These are phyloP conservation scores for Phytophthora macrochlamydospora DNA, from an alignment of 352 stramenopile genomes.

Conservation along the genomic window DNA sequence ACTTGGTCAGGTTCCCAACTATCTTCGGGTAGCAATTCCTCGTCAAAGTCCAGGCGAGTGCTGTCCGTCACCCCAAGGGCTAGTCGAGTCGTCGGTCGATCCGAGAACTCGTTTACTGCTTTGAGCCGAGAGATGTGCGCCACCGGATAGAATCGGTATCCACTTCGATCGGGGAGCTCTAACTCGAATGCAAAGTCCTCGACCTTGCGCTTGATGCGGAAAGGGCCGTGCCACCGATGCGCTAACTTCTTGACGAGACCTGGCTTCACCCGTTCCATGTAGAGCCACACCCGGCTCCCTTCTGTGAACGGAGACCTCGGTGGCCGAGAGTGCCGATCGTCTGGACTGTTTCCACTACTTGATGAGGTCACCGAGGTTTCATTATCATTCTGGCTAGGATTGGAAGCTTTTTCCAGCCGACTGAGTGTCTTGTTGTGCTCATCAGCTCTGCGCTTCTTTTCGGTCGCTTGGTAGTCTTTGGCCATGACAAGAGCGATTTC, in stretches of 20 bases:
- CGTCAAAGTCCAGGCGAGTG: not conserved
- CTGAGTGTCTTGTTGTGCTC: slow-evolving; percentile 3
- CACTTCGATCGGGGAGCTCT: not conserved
- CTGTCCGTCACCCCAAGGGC: not conserved
- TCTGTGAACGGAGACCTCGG: not conserved
- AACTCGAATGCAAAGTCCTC: slow-evolving; percentile 4
- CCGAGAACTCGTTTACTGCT: not conserved
- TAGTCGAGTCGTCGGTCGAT: not conserved
- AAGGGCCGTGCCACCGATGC: slow-evolving; percentile 3
- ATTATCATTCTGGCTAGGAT: not conserved
- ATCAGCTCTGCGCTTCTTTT: not conserved
- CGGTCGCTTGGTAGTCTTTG: not conserved
- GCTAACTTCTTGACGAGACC: slow-evolving; percentile 3
- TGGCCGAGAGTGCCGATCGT: not conserved
- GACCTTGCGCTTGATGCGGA: slow-evolving; percentile 4
- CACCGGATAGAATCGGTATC: slow-evolving; percentile 6
- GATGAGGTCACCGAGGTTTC: not conserved
- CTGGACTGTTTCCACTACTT: not conserved
- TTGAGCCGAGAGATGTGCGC: slow-evolving; percentile 3
- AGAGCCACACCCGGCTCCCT: slow-evolving; percentile 6
- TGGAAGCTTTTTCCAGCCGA: not conserved
- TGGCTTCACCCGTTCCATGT: slow-evolving; percentile 10
- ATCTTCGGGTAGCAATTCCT: slow-evolving; percentile 2
- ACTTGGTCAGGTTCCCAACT: slow-evolving; percentile 1
- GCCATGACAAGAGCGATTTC: not conserved